Base-by-base conservation (phyloP, 768 basidiomycete genomes). In the Lactarius hengduanensis region DNA sequence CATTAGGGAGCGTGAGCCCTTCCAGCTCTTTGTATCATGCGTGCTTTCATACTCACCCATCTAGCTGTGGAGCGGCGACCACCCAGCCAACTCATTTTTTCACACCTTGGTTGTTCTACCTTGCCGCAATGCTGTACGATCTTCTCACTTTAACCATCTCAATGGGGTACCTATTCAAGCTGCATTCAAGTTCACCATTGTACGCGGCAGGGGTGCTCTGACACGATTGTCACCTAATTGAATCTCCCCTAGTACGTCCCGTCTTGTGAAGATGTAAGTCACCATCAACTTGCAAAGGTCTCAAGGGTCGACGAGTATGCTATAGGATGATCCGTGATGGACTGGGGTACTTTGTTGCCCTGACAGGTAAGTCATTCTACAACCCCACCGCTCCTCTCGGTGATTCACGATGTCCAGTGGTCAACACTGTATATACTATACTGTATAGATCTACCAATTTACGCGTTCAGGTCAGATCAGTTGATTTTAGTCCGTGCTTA, bases 281-380 rank as follows among this genome's bases (percentile, higher is more conserved):
- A 20, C 4, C 13, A 3, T 47, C 36, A 56, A 56, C 54, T 53
- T 20, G 22, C 22, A 20, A 28, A 47, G 28, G 26, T 56, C 26
- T 15, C 11, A 1, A 8, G 36, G 22, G 32, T 45, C 36, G 55
- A 38, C 54, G 8, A 10, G 8, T 36, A 22, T 15, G 22, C 26
- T 36, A 18, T 67, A 89, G 86, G 76, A 86, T 89, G 85, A 76
- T 90, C 4, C 85, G 84, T 63, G 86, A 90, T 68, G 88, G 88
- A 22, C 75, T 89, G 20, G 81, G 83, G n/a, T 89, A 86, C 72
- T 85, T 89, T 66, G 67, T 86, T 47, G 78, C 78, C 4, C 74
- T 89, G 53, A 85, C 86, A 64, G 77, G 72, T 82, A 63, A n/a
- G 71, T 61, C 34, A 1, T 16, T n/a, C 20, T n/a, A 20, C 22